Percentiles rank a stretch among this genome's conserved stretches.
Evolutionary conservation across 805 yeast genomes (phyloP).

Genomic region (Kockiozyma suomiensis): DNA sequence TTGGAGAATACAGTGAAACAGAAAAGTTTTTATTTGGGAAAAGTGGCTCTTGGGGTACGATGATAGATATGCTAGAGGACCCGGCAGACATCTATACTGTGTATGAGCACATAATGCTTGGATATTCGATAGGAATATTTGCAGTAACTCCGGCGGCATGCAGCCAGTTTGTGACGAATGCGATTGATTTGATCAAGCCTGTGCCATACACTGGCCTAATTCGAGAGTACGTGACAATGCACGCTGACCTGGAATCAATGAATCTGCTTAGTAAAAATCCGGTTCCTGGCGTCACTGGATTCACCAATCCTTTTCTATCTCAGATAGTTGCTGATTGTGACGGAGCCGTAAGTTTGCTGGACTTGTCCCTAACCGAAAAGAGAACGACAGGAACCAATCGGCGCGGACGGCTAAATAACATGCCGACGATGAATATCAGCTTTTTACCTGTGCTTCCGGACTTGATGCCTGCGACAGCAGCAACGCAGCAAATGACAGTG

Average conservation of each 20-base stretch:
- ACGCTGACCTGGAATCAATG: conserved; percentile 21
- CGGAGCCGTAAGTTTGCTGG: conserved; percentile 14
- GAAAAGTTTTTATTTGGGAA: conserved; percentile 18
- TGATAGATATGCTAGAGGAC: conserved; percentile 5
- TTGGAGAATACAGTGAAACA: conserved; percentile 11
- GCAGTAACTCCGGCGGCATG: conserved; percentile 27
- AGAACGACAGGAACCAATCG: background rate
- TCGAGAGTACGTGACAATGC: conserved; percentile 31
- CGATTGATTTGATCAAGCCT: conserved; percentile 30
- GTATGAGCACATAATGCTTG: conserved; percentile 23
- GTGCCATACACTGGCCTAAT: conserved; percentile 30
- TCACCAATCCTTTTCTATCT: conserved; percentile 31
- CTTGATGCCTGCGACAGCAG: conserved; percentile 22
- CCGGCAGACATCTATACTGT: conserved; percentile 22
- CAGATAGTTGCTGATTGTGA: conserved; percentile 18
- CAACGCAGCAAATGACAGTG: conserved; percentile 26
- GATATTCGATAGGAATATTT: conserved; percentile 21
- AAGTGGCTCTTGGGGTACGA: conserved; percentile 26
- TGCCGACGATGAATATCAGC: conserved; percentile 27
- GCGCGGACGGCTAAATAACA: background rate
- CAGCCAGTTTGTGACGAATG: conserved; percentile 23
- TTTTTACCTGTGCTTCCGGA: conserved; percentile 28
- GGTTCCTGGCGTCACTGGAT: conserved; percentile 31
- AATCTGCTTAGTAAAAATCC: conserved; percentile 16
- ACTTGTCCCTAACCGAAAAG: background rate